Evolutionary conservation across 1,284 basidiomycete species (phyloP).

Genomic region (Porogramme epimiltina): DNA sequence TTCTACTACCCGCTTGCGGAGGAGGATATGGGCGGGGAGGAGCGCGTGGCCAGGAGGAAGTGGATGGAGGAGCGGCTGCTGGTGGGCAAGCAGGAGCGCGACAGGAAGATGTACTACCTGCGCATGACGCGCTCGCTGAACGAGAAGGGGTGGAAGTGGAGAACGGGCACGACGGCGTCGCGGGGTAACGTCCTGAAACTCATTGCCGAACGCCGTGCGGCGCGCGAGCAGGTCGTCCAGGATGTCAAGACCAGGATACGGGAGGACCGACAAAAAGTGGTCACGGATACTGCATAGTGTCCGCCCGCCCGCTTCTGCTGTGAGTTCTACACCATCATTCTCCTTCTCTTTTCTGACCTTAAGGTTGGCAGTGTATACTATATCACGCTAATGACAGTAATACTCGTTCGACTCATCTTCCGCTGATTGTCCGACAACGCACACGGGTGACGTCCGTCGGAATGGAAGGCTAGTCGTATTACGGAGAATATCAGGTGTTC

Average conservation of each 20-base stretch:
- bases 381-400: background rate
- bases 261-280: constrained; percentile 34
- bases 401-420: background rate
- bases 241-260: constrained; percentile 45
- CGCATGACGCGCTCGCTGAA: constrained; percentile 48
- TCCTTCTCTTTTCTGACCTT: background rate
- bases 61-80: constrained; percentile 64
- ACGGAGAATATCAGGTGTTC: too few relatives aligned
- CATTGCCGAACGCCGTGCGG: constrained; percentile 55
- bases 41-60: constrained; percentile 55
- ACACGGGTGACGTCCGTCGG: too few relatives aligned
- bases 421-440: too few relatives aligned
- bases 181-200: constrained; percentile 45
- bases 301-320: background rate
- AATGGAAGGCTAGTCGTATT: too few relatives aligned
- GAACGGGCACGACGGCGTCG: constrained; percentile 35
- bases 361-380: background rate
- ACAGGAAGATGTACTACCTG: constrained; percentile 36
- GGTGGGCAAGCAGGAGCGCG: constrained; percentile 39
- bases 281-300: constrained; percentile 10
- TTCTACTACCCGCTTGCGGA: constrained; percentile 87
- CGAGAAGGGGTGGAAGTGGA: constrained; percentile 44
- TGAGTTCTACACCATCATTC: background rate
- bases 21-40: constrained; percentile 69
- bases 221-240: constrained; percentile 55